Evolutionary conservation across 2,329 filamentous ascomycete species (phyloP), one percentile per base, ranked within the genome.

Genomic region (Colletotrichum orchidophilum): DNA sequence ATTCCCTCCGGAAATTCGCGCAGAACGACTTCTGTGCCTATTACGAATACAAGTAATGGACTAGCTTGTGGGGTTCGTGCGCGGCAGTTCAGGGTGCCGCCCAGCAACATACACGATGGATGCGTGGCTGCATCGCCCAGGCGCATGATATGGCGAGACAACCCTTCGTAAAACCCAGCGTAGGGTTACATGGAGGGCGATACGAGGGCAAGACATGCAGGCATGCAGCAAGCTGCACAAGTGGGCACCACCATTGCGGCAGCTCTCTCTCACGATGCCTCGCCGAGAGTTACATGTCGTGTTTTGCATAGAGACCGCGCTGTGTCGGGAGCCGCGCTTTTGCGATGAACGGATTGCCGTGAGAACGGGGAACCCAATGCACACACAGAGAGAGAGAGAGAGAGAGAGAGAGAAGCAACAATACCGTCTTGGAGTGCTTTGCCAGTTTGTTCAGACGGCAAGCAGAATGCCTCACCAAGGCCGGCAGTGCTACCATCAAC

Each of bases 201-300:
- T 71, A 71, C 68, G 68, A 71, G 68, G 58, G 53, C 68, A 27
- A 63, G 42, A 68, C 68, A 59, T 71, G 64, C 58, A 59, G 52
- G 46, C 39, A 3, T 68, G 58, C 63, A 62, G 67, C 57, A 67
- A 52, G 42, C 55, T 66, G 39, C 63, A 57, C 39, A 60, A 58
- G 49, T 52, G 13, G 29, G 9, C 59, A 21, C 26, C 33, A 11
- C 27, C 26, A 33, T n/a, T 33, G 35, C 15, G 33, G 54, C 49
- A 42, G 18, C 27, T 58, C 13, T 70, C n/a, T 12, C 50, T n/a
- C 39, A 42, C 13, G 53, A 57, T n/a, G 21, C 39, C 39, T 46
- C 39, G n/a, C 62, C 21, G 33, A 60, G 53, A 29, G 46, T 21
- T 46, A 33, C 39, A 35, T 26, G 42, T 33, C n/a, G 64, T 53